Conservation (phyloP, 2,329 filamentous ascomycete species). For the Sarocladium brachiariae region DNA sequence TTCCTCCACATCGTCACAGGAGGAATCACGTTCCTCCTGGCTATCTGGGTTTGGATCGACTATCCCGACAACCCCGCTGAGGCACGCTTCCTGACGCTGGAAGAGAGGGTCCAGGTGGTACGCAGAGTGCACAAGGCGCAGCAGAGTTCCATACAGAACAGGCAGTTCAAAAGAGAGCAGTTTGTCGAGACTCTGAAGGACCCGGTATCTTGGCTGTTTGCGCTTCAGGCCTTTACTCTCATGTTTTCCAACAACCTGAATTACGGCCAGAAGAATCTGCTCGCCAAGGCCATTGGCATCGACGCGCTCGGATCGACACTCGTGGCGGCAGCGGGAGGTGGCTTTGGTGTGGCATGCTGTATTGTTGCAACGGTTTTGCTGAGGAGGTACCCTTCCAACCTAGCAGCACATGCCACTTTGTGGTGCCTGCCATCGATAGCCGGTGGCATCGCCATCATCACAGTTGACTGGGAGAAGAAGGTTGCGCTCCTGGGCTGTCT, state of each 20-base stretch:
- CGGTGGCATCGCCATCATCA: slow-evolving; percentile 22
- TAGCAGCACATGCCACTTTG: slow-evolving; percentile 22
- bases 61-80: slow-evolving; percentile 32
- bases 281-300: slow-evolving; percentile 13
- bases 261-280: slow-evolving; percentile 32
- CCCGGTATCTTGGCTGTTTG: slow-evolving; percentile 26
- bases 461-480: slow-evolving; percentile 19
- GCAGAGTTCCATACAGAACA: slow-evolving; percentile 31
- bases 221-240: slow-evolving; percentile 23
- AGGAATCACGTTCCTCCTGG: slow-evolving; percentile 25
- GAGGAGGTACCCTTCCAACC: slow-evolving; percentile 22
- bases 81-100: slow-evolving; percentile 29
- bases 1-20: slow-evolving; percentile 33
- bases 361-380: slow-evolving; percentile 25
- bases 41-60: slow-evolving; percentile 26
- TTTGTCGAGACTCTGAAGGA: slow-evolving; percentile 14
- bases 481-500: slow-evolving; percentile 12
- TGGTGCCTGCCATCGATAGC: slow-evolving; percentile 22
- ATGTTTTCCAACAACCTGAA: slow-evolving; percentile 32
- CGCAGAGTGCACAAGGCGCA: slow-evolving; percentile 24
- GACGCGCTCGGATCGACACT: slow-evolving; percentile 26
- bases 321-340: slow-evolving; percentile 29
- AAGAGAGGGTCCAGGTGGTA: slow-evolving; percentile 33
- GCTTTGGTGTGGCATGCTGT: slow-evolving; percentile 25
- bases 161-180: slow-evolving; percentile 26